These are phyloP conservation scores for Tripidium arundinaceum DNA, from an alignment of 202 grass and related monocot genomes.

Conservation along the genomic window DNA sequence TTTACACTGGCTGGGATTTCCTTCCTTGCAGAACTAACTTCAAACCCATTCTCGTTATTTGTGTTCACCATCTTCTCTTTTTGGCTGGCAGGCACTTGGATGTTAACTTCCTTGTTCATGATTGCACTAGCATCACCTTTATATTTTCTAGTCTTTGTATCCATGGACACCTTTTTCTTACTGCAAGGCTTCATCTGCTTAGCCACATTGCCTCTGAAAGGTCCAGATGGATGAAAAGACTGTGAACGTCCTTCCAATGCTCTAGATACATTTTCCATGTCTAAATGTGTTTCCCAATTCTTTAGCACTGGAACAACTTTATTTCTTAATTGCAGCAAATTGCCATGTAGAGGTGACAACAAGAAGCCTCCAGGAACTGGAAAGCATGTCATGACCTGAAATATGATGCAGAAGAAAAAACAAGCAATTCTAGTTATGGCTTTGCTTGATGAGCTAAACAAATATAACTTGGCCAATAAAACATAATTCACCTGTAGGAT, in stretches of 20 bases:
- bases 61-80: constrained; percentile 36
- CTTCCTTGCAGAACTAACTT: constrained; percentile 24
- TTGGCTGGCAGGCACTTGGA: neutral
- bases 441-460: neutral
- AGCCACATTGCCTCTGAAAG: constrained; percentile 19
- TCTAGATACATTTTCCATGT: constrained; percentile 16
- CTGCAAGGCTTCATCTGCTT: constrained; percentile 27
- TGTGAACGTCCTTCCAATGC: neutral
- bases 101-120: constrained; percentile 8
- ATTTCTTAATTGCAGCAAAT: constrained; percentile 43
- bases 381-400: constrained; percentile 79
- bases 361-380: constrained; percentile 57
- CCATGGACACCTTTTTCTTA: constrained; percentile 16
- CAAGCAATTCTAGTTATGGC: neutral
- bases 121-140: constrained; percentile 20
- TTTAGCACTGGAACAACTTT: constrained; percentile 35
- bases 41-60: constrained; percentile 40
- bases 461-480: neutral
- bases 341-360: constrained; percentile 53
- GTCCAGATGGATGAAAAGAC: constrained; percentile 4
- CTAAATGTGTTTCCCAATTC: constrained; percentile 21
- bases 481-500: constrained; percentile 69
- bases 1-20: constrained; percentile 39
- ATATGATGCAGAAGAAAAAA: constrained; percentile 27
- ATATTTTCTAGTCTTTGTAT: constrained; percentile 19